Evolutionary conservation across 192 early-diverging fungal species (phyloP), one percentile per base, ranked within the genome.

Genomic region (Funneliformis geosporum): DNA sequence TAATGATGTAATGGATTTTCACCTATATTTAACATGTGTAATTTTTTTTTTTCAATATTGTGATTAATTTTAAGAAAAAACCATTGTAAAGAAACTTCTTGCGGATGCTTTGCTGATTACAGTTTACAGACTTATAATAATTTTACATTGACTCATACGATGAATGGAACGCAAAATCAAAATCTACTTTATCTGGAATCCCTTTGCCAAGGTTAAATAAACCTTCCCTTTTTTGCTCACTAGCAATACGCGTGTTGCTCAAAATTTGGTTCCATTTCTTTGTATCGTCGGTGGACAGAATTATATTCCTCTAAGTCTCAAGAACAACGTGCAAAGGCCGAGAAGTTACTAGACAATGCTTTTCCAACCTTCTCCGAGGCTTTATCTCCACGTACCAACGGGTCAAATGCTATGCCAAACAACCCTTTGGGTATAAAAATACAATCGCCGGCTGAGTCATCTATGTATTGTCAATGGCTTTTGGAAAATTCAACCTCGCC

Each of bases 301-400:
- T 42, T 92, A 9, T 89, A 91, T 76, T 89, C 89, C 75, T 84
- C 92, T 33, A 86, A 89, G 28, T 83, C 84, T 33, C 83, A 85
- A 28, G 86, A 90, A 80, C 83, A 86, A 81, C 91, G 92, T 60
- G 79, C 84, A 39, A 87, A 92, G 78, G 92, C 91, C 14, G 94
- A 96, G 81, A 85, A 87, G 61, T 82, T 90, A 60, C 85, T 96
- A 61, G 91, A 94, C 66, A 87, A 91, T 80, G 90, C 88, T 60
- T 96, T 96, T 73, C 95, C 95, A 55, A 94, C 95, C 28, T 96
- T 96, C 81, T 90, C 93, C 8, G 92, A 93, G 61, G 67, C 82
- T 66, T 74, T 74, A 12, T 79, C 82, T 44, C 76, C 86, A 10
- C 79, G 83, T 69, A 80, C 84, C n/a, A 84, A 88, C 44, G 80